Evolutionary conservation across 2,329 filamentous ascomycete genomes (phyloP).

Genomic region (Clarireedia hainanense): DNA sequence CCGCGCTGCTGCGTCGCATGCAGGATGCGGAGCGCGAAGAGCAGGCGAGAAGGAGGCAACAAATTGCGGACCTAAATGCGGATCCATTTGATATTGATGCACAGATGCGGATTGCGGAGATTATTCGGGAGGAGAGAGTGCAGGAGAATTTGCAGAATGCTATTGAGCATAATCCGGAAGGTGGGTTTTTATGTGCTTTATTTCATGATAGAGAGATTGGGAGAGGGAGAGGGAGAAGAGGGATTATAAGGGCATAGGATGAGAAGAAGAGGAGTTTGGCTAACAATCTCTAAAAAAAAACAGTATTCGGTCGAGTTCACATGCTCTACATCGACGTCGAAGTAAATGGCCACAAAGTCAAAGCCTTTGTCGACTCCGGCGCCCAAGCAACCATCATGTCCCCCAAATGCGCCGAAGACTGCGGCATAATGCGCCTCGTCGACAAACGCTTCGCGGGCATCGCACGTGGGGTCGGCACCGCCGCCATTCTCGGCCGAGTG

Average conservation of each 20-base stretch:
- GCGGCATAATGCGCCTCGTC: slow-evolving; percentile 92
- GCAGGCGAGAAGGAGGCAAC: slow-evolving; percentile 69
- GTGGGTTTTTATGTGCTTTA: slow-evolving; percentile 41
- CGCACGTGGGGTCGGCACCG: slow-evolving; percentile 88
- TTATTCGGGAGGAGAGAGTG: slow-evolving; percentile 89
- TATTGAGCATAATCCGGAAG: slow-evolving; percentile 95
- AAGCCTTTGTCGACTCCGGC: slow-evolving; percentile 94
- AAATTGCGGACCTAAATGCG: slow-evolving; percentile 79
- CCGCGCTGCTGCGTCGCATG: slow-evolving; percentile 60
- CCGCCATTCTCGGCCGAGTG: slow-evolving; percentile 87
- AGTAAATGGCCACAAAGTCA: slow-evolving; percentile 86
- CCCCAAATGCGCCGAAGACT: slow-evolving; percentile 79
- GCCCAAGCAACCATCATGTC: slow-evolving; percentile 99
- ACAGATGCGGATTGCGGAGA: slow-evolving; percentile 88
- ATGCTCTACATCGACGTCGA: slow-evolving; percentile 96
- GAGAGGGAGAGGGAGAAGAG: too few species aligned
- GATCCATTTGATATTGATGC: slow-evolving; percentile 93
- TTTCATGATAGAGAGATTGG: too few species aligned
- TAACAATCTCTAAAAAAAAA: not conserved
- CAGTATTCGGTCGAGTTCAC: slow-evolving; percentile 88
- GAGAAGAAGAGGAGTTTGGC: not conserved
- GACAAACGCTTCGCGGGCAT: slow-evolving; percentile 89
- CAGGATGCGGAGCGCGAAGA: slow-evolving; percentile 63
- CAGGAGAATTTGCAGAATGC: slow-evolving; percentile 95
- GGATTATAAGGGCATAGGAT: slow-evolving; percentile 1